A percentile compares a stretch with the other conserved stretches of the same genome.
Evolutionary conservation across 176 grass and related monocot species (phyloP).

Genomic region (Eleusine coracana): DNA sequence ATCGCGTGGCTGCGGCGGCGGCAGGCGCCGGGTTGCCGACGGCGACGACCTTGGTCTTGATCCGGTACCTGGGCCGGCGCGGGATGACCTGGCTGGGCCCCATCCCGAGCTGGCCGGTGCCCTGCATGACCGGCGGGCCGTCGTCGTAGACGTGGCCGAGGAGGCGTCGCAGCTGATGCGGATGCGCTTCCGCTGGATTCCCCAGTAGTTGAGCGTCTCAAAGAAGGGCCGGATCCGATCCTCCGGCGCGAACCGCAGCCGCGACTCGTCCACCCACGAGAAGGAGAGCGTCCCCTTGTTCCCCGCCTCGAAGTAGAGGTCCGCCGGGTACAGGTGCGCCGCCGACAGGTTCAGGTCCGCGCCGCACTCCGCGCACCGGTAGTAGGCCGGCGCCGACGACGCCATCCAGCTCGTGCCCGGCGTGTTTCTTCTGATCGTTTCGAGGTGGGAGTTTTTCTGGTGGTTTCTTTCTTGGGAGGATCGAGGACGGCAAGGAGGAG

Average conservation of each 20-base stretch:
- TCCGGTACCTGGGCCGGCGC: conserved; percentile 65
- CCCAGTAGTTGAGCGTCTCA: conserved; percentile 89
- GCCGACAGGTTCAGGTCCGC: conserved; percentile 76
- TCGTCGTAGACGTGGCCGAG: conserved; percentile 91
- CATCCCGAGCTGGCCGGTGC: conserved; percentile 71
- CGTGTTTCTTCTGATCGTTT: neutral
- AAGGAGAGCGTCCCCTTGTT: conserved; percentile 97
- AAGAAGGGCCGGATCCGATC: conserved; percentile 76
- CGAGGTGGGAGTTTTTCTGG: neutral
- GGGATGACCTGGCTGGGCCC: conserved; percentile 83
- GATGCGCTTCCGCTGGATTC: conserved; percentile 78
- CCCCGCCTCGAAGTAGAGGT: conserved; percentile 76
- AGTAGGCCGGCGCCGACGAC: conserved; percentile 3
- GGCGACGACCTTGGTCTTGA: conserved; percentile 82
- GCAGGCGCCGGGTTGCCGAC: neutral
- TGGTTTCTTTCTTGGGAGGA: neutral
- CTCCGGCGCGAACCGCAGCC: conserved; percentile 68
- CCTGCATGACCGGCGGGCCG: conserved; percentile 65
- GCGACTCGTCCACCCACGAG: conserved; percentile 80
- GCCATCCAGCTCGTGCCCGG: neutral
- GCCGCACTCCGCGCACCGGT: conserved; percentile 66
- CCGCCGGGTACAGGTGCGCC: conserved; percentile 67
- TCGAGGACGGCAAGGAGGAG: neutral
- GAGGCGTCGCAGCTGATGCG: conserved; percentile 71
- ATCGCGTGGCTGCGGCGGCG: neutral